Percentiles rank a stretch among this genome's conserved stretches.
These are phyloP conservation scores for Myrmaecium sp. DNA, from an alignment of 2,329 filamentous ascomycete species.

Conservation along the genomic window DNA sequence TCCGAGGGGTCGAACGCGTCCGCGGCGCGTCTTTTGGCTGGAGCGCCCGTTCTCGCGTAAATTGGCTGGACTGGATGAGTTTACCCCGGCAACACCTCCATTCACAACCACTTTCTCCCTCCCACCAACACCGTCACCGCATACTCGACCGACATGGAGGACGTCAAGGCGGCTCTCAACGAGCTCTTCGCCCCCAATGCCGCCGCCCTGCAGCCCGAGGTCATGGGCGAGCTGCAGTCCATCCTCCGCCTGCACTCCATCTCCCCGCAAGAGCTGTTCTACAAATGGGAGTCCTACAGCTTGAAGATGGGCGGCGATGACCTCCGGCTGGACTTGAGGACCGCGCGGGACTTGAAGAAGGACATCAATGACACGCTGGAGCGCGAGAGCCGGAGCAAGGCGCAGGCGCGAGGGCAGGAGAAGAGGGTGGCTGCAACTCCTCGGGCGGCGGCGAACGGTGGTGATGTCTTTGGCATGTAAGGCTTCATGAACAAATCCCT, in stretches of 20 bases:
- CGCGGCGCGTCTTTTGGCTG: too few species aligned
- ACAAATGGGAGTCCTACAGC: conserved; percentile 98
- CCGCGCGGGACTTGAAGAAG: conserved; percentile 64
- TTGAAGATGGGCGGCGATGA: conserved; percentile 83
- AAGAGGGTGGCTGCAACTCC: conserved; percentile 45
- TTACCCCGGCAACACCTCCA: too few species aligned
- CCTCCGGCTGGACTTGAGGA: conserved; percentile 51
- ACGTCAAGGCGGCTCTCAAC: conserved; percentile 35
- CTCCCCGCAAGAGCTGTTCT: conserved; percentile 73
- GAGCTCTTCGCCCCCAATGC: conserved; percentile 39
- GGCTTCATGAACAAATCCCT: conserved; percentile 8
- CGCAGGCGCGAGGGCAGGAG: conserved; percentile 44
- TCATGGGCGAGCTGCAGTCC: conserved; percentile 65
- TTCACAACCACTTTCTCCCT: too few species aligned
- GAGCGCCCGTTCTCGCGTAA: too few species aligned
- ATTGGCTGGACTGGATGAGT: too few species aligned
- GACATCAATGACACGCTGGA: conserved; percentile 74
- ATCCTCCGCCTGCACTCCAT: conserved; percentile 74
- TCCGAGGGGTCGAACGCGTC: too few species aligned
- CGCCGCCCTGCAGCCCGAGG: conserved; percentile 51
- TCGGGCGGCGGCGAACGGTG: conserved; percentile 33
- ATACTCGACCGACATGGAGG: conserved; percentile 27
- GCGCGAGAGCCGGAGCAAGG: conserved; percentile 52
- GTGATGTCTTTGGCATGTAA: conserved; percentile 64
- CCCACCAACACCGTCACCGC: too few species aligned